These are phyloP conservation scores for Gynostemma pentaphyllum DNA, from an alignment of 306 rosid genomes.

Conservation along the genomic window DNA sequence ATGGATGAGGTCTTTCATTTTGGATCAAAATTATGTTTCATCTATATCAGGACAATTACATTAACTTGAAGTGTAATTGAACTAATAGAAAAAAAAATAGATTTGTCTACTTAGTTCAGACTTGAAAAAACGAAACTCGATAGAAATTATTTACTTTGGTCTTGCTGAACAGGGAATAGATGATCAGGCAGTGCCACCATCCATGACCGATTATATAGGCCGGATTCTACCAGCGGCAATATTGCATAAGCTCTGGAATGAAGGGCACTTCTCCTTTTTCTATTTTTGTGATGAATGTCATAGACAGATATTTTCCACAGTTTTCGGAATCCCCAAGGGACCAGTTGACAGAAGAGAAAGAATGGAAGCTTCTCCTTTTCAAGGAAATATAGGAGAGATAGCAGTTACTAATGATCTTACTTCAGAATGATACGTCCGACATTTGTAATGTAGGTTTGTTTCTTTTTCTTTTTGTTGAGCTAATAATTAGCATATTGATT, in stretches of 20 bases:
- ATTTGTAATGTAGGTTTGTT: neutral
- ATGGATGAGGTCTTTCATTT: neutral
- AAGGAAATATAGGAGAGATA: conserved; percentile 26
- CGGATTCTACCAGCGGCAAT: conserved; percentile 65
- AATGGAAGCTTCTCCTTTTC: conserved; percentile 12
- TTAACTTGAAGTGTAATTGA: neutral
- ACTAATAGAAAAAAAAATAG: neutral
- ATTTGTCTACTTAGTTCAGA: neutral
- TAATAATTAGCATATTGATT: neutral
- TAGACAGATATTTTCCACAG: conserved; percentile 48
- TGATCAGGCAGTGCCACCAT: conserved; percentile 67
- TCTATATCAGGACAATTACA: neutral
- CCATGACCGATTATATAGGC: conserved; percentile 48
- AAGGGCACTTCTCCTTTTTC: conserved; percentile 84
- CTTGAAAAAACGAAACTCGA: neutral
- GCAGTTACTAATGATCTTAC: conserved; percentile 18
- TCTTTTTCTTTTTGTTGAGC: neutral
- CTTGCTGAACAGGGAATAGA: conserved; percentile 65
- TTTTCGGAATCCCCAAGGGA: conserved; percentile 75
- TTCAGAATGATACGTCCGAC: conserved; percentile 18
- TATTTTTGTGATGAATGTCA: conserved; percentile 82
- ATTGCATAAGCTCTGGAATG: conserved; percentile 71
- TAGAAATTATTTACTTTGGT: neutral
- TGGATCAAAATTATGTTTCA: neutral
- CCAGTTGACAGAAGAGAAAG: conserved; percentile 28